Evolutionary conservation across 371 early-diverging fungal species (phyloP).

Genomic region (Mortierella sp.): DNA sequence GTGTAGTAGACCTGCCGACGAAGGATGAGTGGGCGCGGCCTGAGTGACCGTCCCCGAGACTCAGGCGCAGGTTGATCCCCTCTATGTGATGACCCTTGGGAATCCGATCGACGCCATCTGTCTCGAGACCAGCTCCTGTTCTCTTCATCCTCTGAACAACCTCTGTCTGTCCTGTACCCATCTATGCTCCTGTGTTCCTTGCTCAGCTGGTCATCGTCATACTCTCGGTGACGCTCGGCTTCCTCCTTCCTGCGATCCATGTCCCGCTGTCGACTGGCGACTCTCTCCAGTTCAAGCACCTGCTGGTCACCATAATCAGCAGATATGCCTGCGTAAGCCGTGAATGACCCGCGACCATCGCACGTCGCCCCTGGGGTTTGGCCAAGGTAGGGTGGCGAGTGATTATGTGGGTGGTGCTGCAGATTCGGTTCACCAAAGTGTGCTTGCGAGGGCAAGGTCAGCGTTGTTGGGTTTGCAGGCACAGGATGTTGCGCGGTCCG

Average conservation of each 20-base stretch:
- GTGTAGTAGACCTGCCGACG: not conserved
- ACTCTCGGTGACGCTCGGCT: too few relatives aligned
- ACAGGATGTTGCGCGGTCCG: not conserved
- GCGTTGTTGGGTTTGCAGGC: not conserved
- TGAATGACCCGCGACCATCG: not conserved
- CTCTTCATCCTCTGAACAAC: not conserved
- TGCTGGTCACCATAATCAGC: not conserved
- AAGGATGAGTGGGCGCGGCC: not conserved
- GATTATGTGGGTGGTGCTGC: not conserved
- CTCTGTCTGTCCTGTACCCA: not conserved
- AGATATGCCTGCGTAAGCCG: not conserved
- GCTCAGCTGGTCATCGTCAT: not conserved
- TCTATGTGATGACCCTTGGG: not conserved
- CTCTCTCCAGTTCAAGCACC: not conserved
- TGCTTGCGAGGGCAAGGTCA: not conserved
- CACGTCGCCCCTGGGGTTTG: not conserved
- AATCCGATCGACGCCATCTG: not conserved
- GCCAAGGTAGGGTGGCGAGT: not conserved
- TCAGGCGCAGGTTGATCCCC: not conserved
- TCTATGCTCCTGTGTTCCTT: not conserved
- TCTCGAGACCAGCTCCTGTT: not conserved
- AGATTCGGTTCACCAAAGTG: not conserved
- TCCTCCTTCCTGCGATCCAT: not conserved
- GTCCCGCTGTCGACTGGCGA: slow-evolving; percentile 3
- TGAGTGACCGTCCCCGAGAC: not conserved